Conservation (phyloP, 2,329 filamentous ascomycete genomes). For the Xenoacremonium recifei region DNA sequence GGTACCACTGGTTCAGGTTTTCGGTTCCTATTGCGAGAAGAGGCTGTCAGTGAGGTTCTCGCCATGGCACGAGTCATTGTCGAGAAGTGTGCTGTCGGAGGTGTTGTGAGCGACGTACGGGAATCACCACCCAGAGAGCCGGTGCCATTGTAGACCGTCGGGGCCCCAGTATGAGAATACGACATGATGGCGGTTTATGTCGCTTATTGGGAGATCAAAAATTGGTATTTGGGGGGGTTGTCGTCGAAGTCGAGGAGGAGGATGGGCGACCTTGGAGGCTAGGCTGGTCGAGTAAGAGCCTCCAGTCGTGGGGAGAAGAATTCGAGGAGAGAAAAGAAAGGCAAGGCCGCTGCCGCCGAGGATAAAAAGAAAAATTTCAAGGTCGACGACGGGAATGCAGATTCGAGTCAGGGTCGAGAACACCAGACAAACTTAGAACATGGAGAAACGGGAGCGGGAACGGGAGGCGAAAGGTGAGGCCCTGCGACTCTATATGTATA, state of each 20-base stretch:
- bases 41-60: conserved; percentile 4
- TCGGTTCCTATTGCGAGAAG: conserved; percentile 57
- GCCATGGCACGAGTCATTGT: neutral
- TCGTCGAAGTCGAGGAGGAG: neutral
- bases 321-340: neutral
- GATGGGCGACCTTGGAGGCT: neutral
- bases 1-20: conserved; percentile 96
- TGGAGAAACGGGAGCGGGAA: conserved; percentile 5
- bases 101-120: conserved; percentile 51
- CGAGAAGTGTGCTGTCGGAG: neutral
- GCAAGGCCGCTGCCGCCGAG: no score
- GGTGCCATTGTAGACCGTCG: conserved; percentile 62
- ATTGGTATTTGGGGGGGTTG: neutral
- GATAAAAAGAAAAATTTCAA: conserved; percentile 4
- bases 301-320: neutral
- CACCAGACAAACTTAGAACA: no score
- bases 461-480: conserved; percentile 4
- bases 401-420: conserved; percentile 3
- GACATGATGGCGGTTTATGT: conserved; percentile 55
- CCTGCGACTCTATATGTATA: conserved; percentile 15
- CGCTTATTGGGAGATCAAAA: neutral
- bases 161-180: conserved; percentile 58
- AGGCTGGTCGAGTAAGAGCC: neutral
- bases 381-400: neutral
- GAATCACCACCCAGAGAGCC: conserved; percentile 72